phyloP scores from a whole-genome alignment of 2,329 filamentous ascomycete genomes.

The Pyrenochaeta sp. region DNA sequence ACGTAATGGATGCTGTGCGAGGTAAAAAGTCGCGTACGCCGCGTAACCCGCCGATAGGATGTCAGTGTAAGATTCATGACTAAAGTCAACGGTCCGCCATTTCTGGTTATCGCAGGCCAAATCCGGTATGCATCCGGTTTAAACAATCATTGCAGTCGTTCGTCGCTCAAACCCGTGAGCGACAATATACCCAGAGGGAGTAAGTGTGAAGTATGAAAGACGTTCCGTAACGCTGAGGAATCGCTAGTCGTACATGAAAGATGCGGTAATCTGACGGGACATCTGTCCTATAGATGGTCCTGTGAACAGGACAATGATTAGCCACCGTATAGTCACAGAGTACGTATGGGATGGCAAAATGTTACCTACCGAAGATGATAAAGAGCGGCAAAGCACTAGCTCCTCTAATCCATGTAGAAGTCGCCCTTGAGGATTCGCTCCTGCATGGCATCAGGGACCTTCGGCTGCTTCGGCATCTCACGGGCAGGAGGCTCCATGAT shows the following conservation, averaged over 20 bases:
- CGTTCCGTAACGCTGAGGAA: constrained; percentile 8
- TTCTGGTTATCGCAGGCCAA: constrained; percentile 1
- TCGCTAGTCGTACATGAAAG: constrained; percentile 27
- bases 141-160: constrained; percentile 21
- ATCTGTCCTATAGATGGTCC: constrained; percentile 16
- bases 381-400: constrained; percentile 14
- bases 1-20: background rate
- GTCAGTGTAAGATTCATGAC: background rate
- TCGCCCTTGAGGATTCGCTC: constrained; percentile 97
- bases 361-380: constrained; percentile 33
- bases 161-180: constrained; percentile 10
- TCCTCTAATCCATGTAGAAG: constrained; percentile 88
- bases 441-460: constrained; percentile 85
- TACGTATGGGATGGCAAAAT: background rate
- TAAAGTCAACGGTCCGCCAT: constrained; percentile 2
- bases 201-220: constrained; percentile 10
- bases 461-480: constrained; percentile 66
- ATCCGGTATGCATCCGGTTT: constrained; percentile 23
- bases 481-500: constrained; percentile 66
- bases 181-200: constrained; percentile 5
- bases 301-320: constrained; percentile 8
- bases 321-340: constrained; percentile 2
- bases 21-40: background rate
- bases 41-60: background rate
- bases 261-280: constrained; percentile 16